Evolutionary conservation across 2,329 filamentous ascomycete genomes (phyloP).

Genomic region (Venturia oleaginea): DNA sequence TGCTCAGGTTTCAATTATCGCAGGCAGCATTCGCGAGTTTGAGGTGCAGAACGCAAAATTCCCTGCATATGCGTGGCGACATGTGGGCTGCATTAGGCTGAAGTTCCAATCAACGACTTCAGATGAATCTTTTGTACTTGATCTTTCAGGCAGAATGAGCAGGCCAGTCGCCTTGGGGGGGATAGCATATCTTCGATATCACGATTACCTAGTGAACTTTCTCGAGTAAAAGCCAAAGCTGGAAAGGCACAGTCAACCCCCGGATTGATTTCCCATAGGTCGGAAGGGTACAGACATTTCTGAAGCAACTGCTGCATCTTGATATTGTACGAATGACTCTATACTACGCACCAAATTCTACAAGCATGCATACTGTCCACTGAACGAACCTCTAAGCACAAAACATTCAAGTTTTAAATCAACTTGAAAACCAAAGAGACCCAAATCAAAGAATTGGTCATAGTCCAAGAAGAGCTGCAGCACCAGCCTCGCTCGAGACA

Average conservation of each 20-base stretch:
- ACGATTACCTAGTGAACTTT: no score
- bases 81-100: neutral
- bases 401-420: neutral
- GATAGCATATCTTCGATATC: neutral
- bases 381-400: neutral
- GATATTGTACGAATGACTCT: neutral
- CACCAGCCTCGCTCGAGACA: slow-evolving; percentile 86
- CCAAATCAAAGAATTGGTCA: neutral
- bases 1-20: neutral
- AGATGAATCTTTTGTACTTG: neutral
- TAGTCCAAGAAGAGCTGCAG: slow-evolving; percentile 55
- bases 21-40: slow-evolving; percentile 1
- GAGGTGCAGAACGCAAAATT: neutral
- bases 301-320: no score
- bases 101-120: neutral
- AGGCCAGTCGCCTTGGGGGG: neutral
- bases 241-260: no score
- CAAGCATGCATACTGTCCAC: neutral
- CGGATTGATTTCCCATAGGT: no score
- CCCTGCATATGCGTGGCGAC: neutral
- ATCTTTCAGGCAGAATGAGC: neutral
- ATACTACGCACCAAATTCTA: neutral
- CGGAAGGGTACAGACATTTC: no score
- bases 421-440: neutral
- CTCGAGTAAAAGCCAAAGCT: no score